These are phyloP conservation scores for Cornus controversa DNA, from an alignment of 148 eudicot species.

Conservation along the genomic window DNA sequence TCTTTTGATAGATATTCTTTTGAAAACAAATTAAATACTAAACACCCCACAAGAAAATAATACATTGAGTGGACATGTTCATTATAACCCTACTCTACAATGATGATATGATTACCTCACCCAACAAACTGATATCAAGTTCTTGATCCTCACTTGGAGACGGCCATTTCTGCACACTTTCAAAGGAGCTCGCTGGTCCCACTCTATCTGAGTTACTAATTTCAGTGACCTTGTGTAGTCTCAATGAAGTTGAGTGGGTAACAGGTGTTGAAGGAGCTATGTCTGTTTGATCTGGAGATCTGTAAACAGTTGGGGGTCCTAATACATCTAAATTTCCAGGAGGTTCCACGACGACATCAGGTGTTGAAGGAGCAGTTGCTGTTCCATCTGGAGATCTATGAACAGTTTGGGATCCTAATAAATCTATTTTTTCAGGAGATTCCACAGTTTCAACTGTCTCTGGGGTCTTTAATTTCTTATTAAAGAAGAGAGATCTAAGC, in stretches of 20 bases:
- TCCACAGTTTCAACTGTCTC: constrained; percentile 27
- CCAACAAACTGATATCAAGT: constrained; percentile 27
- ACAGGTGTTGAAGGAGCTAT: constrained; percentile 82
- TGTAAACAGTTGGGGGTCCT: constrained; percentile 12
- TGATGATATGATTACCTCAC: constrained; percentile 44
- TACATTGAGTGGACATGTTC: background rate
- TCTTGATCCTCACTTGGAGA: constrained; percentile 27
- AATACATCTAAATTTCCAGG: constrained; percentile 13
- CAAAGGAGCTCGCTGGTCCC: constrained; percentile 33
- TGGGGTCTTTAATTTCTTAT: constrained; percentile 21
- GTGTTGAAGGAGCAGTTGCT: constrained; percentile 12
- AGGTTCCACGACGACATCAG: constrained; percentile 4
- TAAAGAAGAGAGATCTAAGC: constrained; percentile 13
- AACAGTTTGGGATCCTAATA: constrained; percentile 8
- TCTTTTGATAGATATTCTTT: background rate
- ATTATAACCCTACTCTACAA: background rate
- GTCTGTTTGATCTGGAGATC: constrained; percentile 25
- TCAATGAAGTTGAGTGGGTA: constrained; percentile 37
- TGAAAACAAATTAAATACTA: background rate
- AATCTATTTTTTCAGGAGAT: constrained; percentile 23
- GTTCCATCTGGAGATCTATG: constrained; percentile 20
- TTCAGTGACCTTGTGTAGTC: constrained; percentile 29
- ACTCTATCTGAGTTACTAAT: constrained; percentile 42
- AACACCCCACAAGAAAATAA: background rate
- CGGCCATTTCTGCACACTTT: constrained; percentile 23